These are phyloP conservation scores for Cladophialophora immunda DNA, from an alignment of 2,329 filamentous ascomycete genomes.

Conservation along the genomic window DNA sequence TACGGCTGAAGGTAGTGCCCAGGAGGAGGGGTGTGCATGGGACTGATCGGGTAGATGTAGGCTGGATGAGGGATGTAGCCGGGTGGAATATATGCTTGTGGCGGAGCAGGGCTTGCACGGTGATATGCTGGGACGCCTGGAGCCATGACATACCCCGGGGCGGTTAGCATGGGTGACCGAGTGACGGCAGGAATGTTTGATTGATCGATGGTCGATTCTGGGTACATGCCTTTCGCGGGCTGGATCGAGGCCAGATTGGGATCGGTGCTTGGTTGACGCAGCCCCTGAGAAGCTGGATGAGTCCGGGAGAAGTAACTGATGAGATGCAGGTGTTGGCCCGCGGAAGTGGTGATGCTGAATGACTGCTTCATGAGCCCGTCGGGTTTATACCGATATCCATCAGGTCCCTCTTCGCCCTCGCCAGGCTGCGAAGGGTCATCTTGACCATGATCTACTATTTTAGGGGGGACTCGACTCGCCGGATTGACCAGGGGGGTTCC, in stretches of 20 bases:
- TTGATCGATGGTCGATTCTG: slow-evolving; percentile 89
- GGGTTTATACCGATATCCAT: slow-evolving; percentile 93
- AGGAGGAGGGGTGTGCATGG: slow-evolving; percentile 54
- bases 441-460: slow-evolving; percentile 84
- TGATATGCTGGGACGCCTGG: slow-evolving; percentile 65
- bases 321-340: slow-evolving; percentile 89
- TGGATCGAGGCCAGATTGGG: slow-evolving; percentile 80
- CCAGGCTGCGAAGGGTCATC: slow-evolving; percentile 78
- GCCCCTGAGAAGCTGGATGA: slow-evolving; percentile 73
- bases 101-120: slow-evolving; percentile 50
- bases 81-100: slow-evolving; percentile 49
- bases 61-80: slow-evolving; percentile 42
- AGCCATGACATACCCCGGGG: slow-evolving; percentile 61
- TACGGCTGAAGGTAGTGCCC: slow-evolving; percentile 39
- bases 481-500: slow-evolving; percentile 72
- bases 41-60: slow-evolving; percentile 56
- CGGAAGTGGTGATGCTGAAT: slow-evolving; percentile 96
- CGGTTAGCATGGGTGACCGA: slow-evolving; percentile 71
- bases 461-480: slow-evolving; percentile 68
- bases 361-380: slow-evolving; percentile 99
- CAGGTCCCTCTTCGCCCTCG: slow-evolving; percentile 75
- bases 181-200: slow-evolving; percentile 83
- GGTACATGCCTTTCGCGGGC: slow-evolving; percentile 94
- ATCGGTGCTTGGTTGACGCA: slow-evolving; percentile 84
- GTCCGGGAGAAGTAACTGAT: slow-evolving; percentile 96